Evolutionary conservation across 805 yeast species (phyloP), one percentile per base, ranked within the genome.

Genomic region (Yamadazyma laniorum): DNA sequence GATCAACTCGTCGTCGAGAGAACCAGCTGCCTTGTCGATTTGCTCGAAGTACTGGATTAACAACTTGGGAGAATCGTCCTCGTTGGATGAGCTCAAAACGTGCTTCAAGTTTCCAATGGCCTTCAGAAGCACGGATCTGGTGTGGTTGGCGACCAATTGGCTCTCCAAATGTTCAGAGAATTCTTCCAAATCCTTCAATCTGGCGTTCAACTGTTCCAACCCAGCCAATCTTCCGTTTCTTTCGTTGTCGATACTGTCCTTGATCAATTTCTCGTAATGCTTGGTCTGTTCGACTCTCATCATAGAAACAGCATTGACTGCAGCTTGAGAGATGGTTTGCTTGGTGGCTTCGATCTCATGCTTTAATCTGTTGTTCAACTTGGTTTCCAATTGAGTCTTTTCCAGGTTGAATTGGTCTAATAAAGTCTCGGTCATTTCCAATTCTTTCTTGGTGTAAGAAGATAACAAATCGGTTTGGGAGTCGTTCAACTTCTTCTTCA

Each of bases 151-250:
- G 12, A 50, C 44, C 17, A 67, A 48, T 48, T 65, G 73, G 18
- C 44, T 37, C 44, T 67, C 70, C 60, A 51, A 77, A 49, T 47
- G 65, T 39, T 55, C 63, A 50, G 58, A 82, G 42, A 84, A 66
- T 22, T 71, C 62, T 56, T 77, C 82, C 43, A 91, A 70, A 25
- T 74, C 70, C 18, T 61, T 67, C 35, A 85, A 67, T 50, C 79
- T 72, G 8, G 65, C 45, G 49, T 75, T 68, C 39, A 93, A 71
- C 40, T 79, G 76, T 23, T 74, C 72, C 52, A 93, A 71, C 51
- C 82, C 72, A 32, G 83, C 72, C 51, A 90, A 75, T 56, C 93
- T 81, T 18, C 89, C 87, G 46, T 81, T 72, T 64, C 98, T 81
- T 70, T 68, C 74, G 33, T 51, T 38, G 45, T 67, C 62, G 26